Evolutionary conservation across 176 grass and related monocot genomes (phyloP).

Genomic region (Echinochloa phyllopogon): DNA sequence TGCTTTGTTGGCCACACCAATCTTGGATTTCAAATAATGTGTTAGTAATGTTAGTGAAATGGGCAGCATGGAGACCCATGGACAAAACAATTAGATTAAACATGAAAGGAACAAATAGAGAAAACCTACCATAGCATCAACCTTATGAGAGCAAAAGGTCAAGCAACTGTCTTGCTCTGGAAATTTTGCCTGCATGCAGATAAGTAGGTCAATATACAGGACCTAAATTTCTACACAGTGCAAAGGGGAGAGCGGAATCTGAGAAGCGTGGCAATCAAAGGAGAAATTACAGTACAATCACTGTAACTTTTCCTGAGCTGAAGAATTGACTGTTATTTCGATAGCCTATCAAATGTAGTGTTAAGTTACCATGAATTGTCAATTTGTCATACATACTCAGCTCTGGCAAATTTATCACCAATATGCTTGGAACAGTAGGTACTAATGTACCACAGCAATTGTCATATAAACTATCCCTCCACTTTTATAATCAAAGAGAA

Average conservation of each 20-base stretch:
- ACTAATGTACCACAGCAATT: constrained; percentile 28
- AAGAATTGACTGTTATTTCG: not conserved
- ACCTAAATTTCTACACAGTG: constrained; percentile 1
- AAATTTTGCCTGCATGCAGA: constrained; percentile 71
- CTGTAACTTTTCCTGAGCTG: constrained; percentile 11
- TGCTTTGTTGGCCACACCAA: not conserved
- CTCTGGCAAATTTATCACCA: not conserved
- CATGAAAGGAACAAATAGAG: constrained; percentile 17
- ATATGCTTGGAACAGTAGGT: constrained; percentile 13
- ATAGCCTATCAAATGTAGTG: not conserved
- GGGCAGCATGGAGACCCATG: not conserved
- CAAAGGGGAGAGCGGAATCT: not conserved
- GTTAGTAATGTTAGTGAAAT: not conserved
- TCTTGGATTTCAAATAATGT: not conserved
- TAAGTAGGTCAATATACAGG: constrained; percentile 6
- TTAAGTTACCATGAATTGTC: constrained; percentile 8
- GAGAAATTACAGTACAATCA: constrained; percentile 5
- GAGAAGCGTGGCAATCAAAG: constrained; percentile 26
- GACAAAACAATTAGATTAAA: not conserved
- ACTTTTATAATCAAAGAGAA: not conserved
- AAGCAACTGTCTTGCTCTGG: constrained; percentile 78
- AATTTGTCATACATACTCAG: constrained; percentile 12
- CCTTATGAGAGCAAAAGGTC: constrained; percentile 76
- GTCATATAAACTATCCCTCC: constrained; percentile 5
- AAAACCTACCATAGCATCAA: constrained; percentile 68